Base-by-base conservation (phyloP, 805 yeast species). In the Cyberlindnera mycetangii region DNA sequence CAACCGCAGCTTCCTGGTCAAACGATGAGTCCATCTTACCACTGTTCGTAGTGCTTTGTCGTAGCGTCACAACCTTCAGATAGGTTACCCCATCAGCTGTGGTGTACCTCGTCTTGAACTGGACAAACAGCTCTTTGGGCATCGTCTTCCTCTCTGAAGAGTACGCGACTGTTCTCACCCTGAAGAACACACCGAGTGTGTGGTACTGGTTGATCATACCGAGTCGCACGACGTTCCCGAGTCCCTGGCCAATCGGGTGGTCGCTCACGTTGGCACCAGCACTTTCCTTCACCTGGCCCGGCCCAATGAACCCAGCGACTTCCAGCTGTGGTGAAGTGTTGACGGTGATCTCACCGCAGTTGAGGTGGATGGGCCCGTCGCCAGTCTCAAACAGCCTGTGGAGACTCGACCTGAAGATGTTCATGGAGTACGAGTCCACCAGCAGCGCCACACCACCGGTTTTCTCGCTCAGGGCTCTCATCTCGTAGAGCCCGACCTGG, bases 1-100 rank as follows among this genome's bases (percentile, higher is more conserved):
- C 96, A 12, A 95, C 92, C 2, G 96, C 95, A 7, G 97, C 95
- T 66, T 92, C 97, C 72, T 93, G 97, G 67, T 92, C 98, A 65
- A 92, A 90, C 17, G 46, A 41, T 2, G 17, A 2, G 10, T 34
- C 49, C 46, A 46, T 38, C 41, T 42, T 46, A 15, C 9, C 70
- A 15, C 76, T 75, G 39, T 69, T 68, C 19, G 85, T 80, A 34
- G 76, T 72, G 28, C 74, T 71, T 37, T 79, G 73, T 17, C 73
- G 71, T 20, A 90, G 73, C 0, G 97, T 92, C 14, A 97, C 89
- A 19, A 92, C 96, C 55, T 97, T 78, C 49, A 89, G 69, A 53
- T 95, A 77, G 59, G 75, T 81, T 8, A 86, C 75, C 37, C 97
- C 98, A 33, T 89, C 80, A 17, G 95, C 75, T 66, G 89, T 97